These are phyloP conservation scores for Lyophyllum atratum DNA, from an alignment of 768 basidiomycete genomes.

Conservation along the genomic window DNA sequence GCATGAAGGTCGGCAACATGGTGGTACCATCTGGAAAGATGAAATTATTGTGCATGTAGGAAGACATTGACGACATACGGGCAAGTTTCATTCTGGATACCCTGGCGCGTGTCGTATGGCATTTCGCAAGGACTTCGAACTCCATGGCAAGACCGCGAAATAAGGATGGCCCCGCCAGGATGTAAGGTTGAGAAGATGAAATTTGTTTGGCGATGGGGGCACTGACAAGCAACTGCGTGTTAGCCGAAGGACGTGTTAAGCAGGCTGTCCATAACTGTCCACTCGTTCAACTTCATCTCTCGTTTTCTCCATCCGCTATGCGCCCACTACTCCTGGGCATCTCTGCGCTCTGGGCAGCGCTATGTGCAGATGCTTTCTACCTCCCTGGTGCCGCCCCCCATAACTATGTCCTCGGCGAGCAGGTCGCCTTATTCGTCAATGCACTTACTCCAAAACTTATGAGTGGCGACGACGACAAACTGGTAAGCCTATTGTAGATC, in stretches of 20 bases:
- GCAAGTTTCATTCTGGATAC: slow-evolving; percentile 84
- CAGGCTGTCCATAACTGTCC: background rate
- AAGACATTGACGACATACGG: slow-evolving; percentile 48
- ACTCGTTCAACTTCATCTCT: slow-evolving; percentile 2
- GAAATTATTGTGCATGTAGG: background rate
- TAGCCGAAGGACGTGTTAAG: background rate
- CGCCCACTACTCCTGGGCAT: slow-evolving; percentile 19
- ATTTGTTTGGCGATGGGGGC: background rate
- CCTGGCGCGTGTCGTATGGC: slow-evolving; percentile 78
- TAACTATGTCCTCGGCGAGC: slow-evolving; percentile 74
- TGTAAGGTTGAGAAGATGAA: background rate
- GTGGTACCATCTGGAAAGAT: slow-evolving; percentile 67
- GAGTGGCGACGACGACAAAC: slow-evolving; percentile 66
- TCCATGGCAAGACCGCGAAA: slow-evolving; percentile 54
- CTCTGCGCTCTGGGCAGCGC: slow-evolving; percentile 21
- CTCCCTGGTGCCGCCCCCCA: slow-evolving; percentile 89
- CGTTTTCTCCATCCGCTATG: slow-evolving; percentile 21
- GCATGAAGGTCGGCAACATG: slow-evolving; percentile 90
- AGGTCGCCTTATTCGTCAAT: slow-evolving; percentile 82
- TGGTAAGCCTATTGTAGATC: slow-evolving; percentile 50
- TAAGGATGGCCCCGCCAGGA: slow-evolving; percentile 16
- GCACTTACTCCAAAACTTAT: slow-evolving; percentile 85
- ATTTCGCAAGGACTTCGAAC: slow-evolving; percentile 81
- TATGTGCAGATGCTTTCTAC: slow-evolving; percentile 70
- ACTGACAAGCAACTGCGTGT: background rate